Conservation (phyloP, 345 rosid species). For the thale cress (Arabidopsis thaliana) region TAIR10.1 NC_003076.8:719001-719500, state of each 20-base stretch:
- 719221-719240: conserved; percentile 26
- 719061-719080: conserved; percentile 61
- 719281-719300: conserved; percentile 70
- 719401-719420: conserved; percentile 17
- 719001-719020: conserved; percentile 77
- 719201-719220: conserved; percentile 50
- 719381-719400: conserved; percentile 28
- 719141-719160: conserved; percentile 95
- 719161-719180: conserved; percentile 89
- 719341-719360: conserved; percentile 90
- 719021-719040: conserved; percentile 91
- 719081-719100: conserved; percentile 6
- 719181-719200: conserved; percentile 63
- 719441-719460: background rate
- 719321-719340: conserved; percentile 80
- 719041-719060: conserved; percentile 96
- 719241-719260: conserved; percentile 25
- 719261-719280: conserved; percentile 28
- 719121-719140: conserved; percentile 31
- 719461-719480: conserved; percentile 8
- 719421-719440: background rate
- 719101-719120: background rate
- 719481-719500: background rate
- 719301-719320: conserved; percentile 65
- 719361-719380: conserved; percentile 65